Conservation (phyloP, 2,329 filamentous ascomycete genomes). For the Nothophaeocryptopus gaeumannii region DNA sequence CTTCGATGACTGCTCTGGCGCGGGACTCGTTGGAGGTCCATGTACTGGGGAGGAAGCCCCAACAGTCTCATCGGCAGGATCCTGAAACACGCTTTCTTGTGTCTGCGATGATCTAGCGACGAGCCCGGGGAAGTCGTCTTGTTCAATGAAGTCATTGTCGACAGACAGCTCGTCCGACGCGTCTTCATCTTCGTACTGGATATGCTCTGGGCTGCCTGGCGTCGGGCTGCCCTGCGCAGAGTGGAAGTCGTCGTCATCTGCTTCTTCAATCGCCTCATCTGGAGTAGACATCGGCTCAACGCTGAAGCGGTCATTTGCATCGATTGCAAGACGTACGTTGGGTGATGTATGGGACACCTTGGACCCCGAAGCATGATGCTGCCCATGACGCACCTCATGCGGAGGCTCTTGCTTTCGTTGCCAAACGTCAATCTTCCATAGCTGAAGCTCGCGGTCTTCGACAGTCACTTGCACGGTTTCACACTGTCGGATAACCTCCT, state of each 20-base stretch:
- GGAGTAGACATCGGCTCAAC: conserved; percentile 20
- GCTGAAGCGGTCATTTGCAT: conserved; percentile 27
- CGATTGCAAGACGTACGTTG: conserved; percentile 2
- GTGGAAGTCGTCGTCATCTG: conserved; percentile 21
- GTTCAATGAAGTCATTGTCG: conserved; percentile 8
- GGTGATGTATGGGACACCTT: not conserved
- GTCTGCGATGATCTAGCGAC: not conserved
- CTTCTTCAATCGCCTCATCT: conserved; percentile 4
- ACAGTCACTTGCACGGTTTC: conserved; percentile 63
- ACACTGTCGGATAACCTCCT: conserved; percentile 56
- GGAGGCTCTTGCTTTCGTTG: conserved; percentile 29
- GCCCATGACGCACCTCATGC: conserved; percentile 20
- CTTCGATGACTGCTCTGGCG: too few species aligned
- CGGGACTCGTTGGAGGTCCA: too few species aligned
- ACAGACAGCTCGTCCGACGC: conserved; percentile 14
- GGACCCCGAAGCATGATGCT: conserved; percentile 2
- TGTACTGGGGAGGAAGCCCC: too few species aligned
- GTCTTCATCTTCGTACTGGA: conserved; percentile 9
- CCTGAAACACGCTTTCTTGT: not conserved
- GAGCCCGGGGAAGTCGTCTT: not conserved
- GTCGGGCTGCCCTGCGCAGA: conserved; percentile 11
- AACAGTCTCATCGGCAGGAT: not conserved
- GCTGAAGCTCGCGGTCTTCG: conserved; percentile 55
- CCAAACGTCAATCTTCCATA: conserved; percentile 48
- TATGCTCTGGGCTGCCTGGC: conserved; percentile 4